Evolutionary conservation across 2,329 filamentous ascomycete genomes (phyloP).

Genomic region (Cladosporium sp.): DNA sequence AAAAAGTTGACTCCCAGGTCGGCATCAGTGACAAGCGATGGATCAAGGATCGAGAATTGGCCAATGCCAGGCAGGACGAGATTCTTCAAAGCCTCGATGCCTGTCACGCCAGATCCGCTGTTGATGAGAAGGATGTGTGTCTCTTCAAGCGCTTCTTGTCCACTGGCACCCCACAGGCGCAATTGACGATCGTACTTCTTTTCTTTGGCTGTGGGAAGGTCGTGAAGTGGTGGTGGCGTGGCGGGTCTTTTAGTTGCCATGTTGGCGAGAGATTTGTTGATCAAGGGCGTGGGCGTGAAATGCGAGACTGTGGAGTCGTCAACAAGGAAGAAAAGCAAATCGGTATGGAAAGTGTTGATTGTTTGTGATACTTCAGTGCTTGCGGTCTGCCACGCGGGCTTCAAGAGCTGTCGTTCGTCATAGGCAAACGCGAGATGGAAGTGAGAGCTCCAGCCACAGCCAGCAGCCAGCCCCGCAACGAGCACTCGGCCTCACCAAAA

Average conservation of each 20-base stretch:
- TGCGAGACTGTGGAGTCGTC: too few species aligned
- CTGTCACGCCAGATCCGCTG: conserved; percentile 79
- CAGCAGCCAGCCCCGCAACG: background rate
- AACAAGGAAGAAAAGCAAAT: too few species aligned
- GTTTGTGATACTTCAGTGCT: too few species aligned
- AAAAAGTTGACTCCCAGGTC: conserved; percentile 98
- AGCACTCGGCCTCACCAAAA: too few species aligned
- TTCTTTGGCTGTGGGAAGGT: conserved; percentile 52
- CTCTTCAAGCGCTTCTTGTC: conserved; percentile 84
- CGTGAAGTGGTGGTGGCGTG: conserved; percentile 45
- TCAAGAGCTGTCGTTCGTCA: background rate
- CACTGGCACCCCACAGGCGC: conserved; percentile 88
- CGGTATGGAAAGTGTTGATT: too few species aligned
- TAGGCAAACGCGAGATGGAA: too few species aligned
- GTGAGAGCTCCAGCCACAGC: too few species aligned
- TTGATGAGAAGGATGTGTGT: conserved; percentile 91
- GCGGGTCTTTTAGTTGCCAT: conserved; percentile 20
- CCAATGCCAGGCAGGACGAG: conserved; percentile 92
- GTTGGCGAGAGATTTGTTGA: background rate
- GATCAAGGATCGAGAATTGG: conserved; percentile 85
- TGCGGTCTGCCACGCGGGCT: too few species aligned
- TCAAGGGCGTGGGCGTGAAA: too few species aligned
- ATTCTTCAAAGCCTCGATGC: conserved; percentile 91
- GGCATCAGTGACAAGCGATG: conserved; percentile 67
- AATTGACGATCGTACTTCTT: conserved; percentile 90